Base-by-base conservation (phyloP, 805 yeast genomes). In the Yarrowia osloensis region DNA sequence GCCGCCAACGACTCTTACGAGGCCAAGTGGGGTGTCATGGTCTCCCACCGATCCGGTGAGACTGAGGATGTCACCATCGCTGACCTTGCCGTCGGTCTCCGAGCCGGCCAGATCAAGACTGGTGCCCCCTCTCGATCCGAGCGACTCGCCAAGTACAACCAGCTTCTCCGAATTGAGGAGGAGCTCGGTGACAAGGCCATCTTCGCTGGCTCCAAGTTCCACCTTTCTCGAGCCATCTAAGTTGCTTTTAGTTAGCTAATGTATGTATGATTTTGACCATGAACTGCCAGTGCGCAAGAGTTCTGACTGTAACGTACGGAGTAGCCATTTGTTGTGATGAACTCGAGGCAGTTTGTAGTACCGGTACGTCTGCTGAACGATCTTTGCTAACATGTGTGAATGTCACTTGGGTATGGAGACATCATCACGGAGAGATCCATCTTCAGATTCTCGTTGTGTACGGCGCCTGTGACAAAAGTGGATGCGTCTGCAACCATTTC, bases 101-200 rank as follows among this genome's bases (percentile, higher is more conserved):
- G 98, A 88, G 77, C 96, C 74, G 99, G 98, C 81, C 98, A 94
- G 87, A 90, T 94, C 84, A 94, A 94, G 93, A 91, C 98, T 75
- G 99, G 99, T 88, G 98, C 99, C 80, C 98, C 98, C 80, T 97
- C 98, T 75, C 93, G 99, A 86, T 91, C 98, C 74, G 99, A 94
- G 87, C 94, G 99, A 89, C 89, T 95, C 82, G 98, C 98, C 81
- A 94, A 94, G 86, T 88, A 89, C 82, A 94, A 94, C 93, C 97
- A 94, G 87, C 88, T 94, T 82, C 87, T 94, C 81, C 91, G 98
- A 85, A 94, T 94, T 78, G 98, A 95, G 87, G 97, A 94, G 86
- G 96, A 90, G 85, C 89, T 94, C 79, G 98, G 98, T 79, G 93
- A 86, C 89, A 91, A 92, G 87, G 98, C 98, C 73, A 78, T 93